A percentile compares a stretch with the other conserved stretches of the same genome.
These are phyloP conservation scores for Leishmania guyanensis DNA, from an alignment of 208 protist genomes.

Conservation along the genomic window DNA sequence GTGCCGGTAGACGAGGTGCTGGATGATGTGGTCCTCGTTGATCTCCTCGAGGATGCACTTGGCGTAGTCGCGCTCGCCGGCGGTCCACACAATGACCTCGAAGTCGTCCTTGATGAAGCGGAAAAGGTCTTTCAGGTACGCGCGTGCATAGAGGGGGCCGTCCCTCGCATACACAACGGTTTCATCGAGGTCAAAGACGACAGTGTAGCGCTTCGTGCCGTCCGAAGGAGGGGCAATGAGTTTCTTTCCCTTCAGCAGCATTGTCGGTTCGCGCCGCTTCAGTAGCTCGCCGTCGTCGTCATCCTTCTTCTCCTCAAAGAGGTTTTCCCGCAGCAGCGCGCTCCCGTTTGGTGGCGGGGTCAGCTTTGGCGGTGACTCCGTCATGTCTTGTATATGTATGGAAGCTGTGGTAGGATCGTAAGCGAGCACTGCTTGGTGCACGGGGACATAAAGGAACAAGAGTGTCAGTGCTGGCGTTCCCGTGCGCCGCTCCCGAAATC, in stretches of 20 bases:
- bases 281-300: slow-evolving; percentile 63
- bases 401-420: background rate
- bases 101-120: slow-evolving; percentile 76
- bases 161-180: slow-evolving; percentile 92
- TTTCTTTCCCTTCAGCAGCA: slow-evolving; percentile 55
- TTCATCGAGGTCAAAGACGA: slow-evolving; percentile 92
- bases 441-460: background rate
- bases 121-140: slow-evolving; percentile 79
- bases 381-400: slow-evolving; percentile 8
- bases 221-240: slow-evolving; percentile 55
- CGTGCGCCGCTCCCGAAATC: background rate
- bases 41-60: slow-evolving; percentile 89
- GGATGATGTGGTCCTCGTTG: slow-evolving; percentile 82
- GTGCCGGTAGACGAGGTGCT: slow-evolving; percentile 85
- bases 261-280: slow-evolving; percentile 75
- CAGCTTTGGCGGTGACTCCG: slow-evolving; percentile 25
- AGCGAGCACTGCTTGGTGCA: background rate
- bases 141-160: slow-evolving; percentile 83
- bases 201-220: slow-evolving; percentile 66
- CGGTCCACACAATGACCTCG: slow-evolving; percentile 93
- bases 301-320: slow-evolving; percentile 60
- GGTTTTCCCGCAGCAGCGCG: slow-evolving; percentile 72
- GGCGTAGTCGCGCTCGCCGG: slow-evolving; percentile 88
- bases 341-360: slow-evolving; percentile 71
- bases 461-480: background rate